Base-by-base conservation (phyloP, 2,329 filamentous ascomycete genomes). In the Diaporthe helianthi region DNA sequence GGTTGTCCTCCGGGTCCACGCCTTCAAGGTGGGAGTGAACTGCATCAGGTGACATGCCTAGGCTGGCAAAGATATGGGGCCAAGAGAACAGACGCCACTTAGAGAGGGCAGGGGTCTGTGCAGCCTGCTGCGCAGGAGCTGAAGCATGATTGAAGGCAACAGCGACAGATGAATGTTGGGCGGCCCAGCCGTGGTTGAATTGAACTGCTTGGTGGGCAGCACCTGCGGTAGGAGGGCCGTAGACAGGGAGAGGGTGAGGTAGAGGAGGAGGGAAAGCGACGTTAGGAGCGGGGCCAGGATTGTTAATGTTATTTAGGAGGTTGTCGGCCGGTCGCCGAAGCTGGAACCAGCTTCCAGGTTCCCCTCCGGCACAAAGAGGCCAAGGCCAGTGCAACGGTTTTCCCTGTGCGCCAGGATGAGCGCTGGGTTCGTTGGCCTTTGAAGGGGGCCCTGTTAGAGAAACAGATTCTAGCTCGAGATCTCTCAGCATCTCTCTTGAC, bases 401-500 rank as follows among this genome's bases (percentile, higher is more conserved):
- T 15, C 12, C 41, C 4, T 64, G 61, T 17, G 69, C 47, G 26
- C 66, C 41, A 26, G 67, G 60, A 67, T 69, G 61, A 65, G 69
- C 24, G 71, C 60, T 58, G n/a, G 51, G 38, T 36, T 58, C 65
- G 17, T 51, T 13, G 12, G 53, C 51, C 33, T 33, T 41, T 17
- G 77, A 77, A 2, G 82, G 78, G 41, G 81, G 79, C 0, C 85
- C 85, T 17, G 86, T 88, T 47, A 92, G 78, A 8, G 90, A 93
- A 0, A 92, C 87, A 0, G 89, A 90, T 73, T 91, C 84, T 2
- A 93, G 79, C 10, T 84, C 83, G 19, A 93, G 76, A 24, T 82
- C 84, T 71, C 85, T 81, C 15, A 92, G 77, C 2, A 77, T 81
- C 9, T 78, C 76, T 6, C 79, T 75, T 24, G 83, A 81, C 76